These are phyloP conservation scores for Plasmopara halstedii DNA, from an alignment of 352 stramenopile genomes.

Conservation along the genomic window DNA sequence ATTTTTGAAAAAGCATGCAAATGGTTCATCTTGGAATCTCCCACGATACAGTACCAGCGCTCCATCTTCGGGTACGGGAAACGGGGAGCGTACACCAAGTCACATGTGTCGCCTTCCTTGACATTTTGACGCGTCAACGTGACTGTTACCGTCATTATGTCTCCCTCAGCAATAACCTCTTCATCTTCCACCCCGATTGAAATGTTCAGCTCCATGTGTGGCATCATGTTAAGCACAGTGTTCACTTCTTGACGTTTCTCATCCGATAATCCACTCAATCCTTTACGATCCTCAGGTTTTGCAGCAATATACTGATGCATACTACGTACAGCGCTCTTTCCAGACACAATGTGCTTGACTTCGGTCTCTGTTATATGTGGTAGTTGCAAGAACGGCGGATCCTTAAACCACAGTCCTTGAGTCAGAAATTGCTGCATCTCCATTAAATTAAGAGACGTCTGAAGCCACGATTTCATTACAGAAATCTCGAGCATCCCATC, in stretches of 20 bases:
- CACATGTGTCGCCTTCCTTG: conserved; percentile 89
- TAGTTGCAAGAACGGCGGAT: conserved; percentile 87
- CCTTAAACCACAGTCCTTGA: conserved; percentile 94
- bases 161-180: conserved; percentile 95
- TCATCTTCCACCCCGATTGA: conserved; percentile 88
- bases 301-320: conserved; percentile 93
- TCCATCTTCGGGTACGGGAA: conserved; percentile 95
- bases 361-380: conserved; percentile 86
- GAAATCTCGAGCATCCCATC: conserved; percentile 99
- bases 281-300: conserved; percentile 89
- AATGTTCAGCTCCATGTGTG: conserved; percentile 89
- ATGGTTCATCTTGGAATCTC: conserved; percentile 90
- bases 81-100: conserved; percentile 93
- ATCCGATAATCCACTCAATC: conserved; percentile 86
- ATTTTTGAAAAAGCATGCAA: conserved; percentile 96
- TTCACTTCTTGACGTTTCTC: conserved; percentile 91
- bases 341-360: conserved; percentile 88
- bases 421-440: conserved; percentile 97
- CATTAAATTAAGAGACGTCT: conserved; percentile 94
- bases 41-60: conserved; percentile 96
- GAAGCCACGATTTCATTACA: conserved; percentile 92
- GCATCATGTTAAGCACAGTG: conserved; percentile 90
- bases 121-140: conserved; percentile 96
- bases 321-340: conserved; percentile 87
- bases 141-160: conserved; percentile 97